Base-by-base conservation (phyloP, 495 filamentous ascomycete genomes). In the Penicillium desertorum region DNA sequence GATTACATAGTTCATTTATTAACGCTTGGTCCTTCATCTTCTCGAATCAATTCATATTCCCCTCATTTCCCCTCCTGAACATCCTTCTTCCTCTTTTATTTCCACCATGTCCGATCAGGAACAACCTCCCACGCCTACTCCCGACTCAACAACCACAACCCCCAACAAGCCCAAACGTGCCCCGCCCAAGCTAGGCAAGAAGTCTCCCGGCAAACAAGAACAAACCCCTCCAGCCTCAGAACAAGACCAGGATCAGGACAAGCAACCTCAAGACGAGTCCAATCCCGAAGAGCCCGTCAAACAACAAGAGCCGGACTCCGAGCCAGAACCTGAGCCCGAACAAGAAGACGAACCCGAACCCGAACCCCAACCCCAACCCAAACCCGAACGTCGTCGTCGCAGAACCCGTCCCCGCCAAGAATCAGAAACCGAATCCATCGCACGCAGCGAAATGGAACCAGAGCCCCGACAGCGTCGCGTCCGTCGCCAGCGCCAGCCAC, bases 41-140 rank as follows among this genome's bases (percentile, higher is more conserved):
- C 53, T 60, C 57, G 19, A 55, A 65, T 54, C 58, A 55, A 53
- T 68, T 70, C 62, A 70, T 68, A 68, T 70, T 66, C 54, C 49
- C 57, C 67, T 56, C 52, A 51, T 42, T 53, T 41, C 48, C 59
- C 47, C 53, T 32, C 14, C 32, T 55, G 17, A 19, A 29, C 20
- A 29, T 0, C 52, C 34, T 36, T 56, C 29, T 42, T 36, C 54
- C 39, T 64, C 62, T 57, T 71, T 61, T 65, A 64, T 59, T 67
- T 65, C 49, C 69, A 75, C 45, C 41, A 75, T 75, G 74, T 68
- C 72, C 64, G 69, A 75, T 62, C 71, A 72, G 45, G 67, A 71
- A 37, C 43, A 46, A 58, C 62, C 57, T 45, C 50, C 51, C 39
- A 64, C 53, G 52, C 65, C 62, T 58, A 72, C 58, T 53, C 63